A percentile compares a stretch with the other conserved stretches of the same genome.
Evolutionary conservation across 192 early-diverging fungal genomes (phyloP).

Genomic region (Coemansia sp.): DNA sequence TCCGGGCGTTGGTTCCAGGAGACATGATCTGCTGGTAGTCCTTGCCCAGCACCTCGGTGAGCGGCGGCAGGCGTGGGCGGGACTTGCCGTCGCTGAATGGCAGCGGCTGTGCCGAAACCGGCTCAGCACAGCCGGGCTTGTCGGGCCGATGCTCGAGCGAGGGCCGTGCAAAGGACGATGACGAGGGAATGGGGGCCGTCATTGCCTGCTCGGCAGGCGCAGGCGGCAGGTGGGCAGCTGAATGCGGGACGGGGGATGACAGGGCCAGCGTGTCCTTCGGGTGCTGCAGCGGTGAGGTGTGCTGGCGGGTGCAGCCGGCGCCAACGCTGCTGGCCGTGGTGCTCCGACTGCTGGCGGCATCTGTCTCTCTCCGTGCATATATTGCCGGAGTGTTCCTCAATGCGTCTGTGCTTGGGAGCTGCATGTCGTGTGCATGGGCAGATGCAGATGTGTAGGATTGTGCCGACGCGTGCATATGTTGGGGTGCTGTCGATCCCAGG

Average conservation of each 20-base stretch:
- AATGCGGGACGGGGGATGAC: slow-evolving; percentile 13
- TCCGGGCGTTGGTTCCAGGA: slow-evolving; percentile 3
- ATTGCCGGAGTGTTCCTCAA: slow-evolving; percentile 38
- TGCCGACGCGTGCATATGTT: slow-evolving; percentile 46
- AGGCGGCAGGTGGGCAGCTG: background rate
- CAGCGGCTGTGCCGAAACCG: slow-evolving; percentile 18
- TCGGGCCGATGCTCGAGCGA: background rate
- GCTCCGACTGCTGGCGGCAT: slow-evolving; percentile 24
- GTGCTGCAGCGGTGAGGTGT: slow-evolving; percentile 9
- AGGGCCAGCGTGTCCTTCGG: slow-evolving; percentile 7
- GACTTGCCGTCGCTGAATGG: slow-evolving; percentile 38
- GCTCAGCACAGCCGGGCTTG: background rate
- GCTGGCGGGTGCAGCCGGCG: slow-evolving; percentile 4
- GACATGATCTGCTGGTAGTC: slow-evolving; percentile 36
- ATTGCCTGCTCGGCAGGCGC: slow-evolving; percentile 14
- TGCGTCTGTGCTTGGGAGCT: slow-evolving; percentile 23
- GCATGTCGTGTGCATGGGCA: slow-evolving; percentile 30
- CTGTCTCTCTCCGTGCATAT: slow-evolving; percentile 39
- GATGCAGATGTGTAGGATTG: slow-evolving; percentile 35
- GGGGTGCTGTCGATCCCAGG: slow-evolving; percentile 47
- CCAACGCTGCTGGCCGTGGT: slow-evolving; percentile 9
- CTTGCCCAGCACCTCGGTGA: slow-evolving; percentile 45
- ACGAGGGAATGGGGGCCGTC: slow-evolving; percentile 29
- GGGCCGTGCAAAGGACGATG: background rate
- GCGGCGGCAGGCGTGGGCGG: slow-evolving; percentile 43